A percentile compares a stretch with the other conserved stretches of the same genome.
Evolutionary conservation across 1,139 yeast genomes (phyloP).

Genomic region (Yamadazyma sp.): DNA sequence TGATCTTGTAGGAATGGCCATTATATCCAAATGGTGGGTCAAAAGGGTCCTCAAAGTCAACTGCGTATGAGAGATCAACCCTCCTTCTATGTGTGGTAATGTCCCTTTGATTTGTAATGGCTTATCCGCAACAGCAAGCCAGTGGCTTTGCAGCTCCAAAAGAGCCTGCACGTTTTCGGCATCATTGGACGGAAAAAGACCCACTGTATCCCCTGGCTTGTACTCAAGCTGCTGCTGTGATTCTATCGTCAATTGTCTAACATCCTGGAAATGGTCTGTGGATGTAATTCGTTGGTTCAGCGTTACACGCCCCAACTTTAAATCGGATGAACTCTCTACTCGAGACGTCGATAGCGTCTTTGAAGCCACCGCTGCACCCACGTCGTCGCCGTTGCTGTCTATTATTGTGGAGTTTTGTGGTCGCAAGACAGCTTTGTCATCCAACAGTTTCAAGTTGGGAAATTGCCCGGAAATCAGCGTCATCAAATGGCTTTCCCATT

Average conservation of each 20-base stretch:
- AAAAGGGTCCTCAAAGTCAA: slow-evolving; percentile 70
- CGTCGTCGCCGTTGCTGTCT: slow-evolving; percentile 22
- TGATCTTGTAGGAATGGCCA: slow-evolving; percentile 79
- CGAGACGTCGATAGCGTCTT: slow-evolving; percentile 9
- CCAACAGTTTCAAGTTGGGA: slow-evolving; percentile 36
- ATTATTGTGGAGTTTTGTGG: slow-evolving; percentile 38
- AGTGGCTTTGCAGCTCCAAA: slow-evolving; percentile 64
- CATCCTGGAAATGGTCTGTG: slow-evolving; percentile 84
- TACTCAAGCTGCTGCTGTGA: slow-evolving; percentile 36
- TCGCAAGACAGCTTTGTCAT: slow-evolving; percentile 43
- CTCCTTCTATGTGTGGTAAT: slow-evolving; percentile 51
- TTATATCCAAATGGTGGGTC: slow-evolving; percentile 77
- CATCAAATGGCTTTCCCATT: slow-evolving; percentile 65
- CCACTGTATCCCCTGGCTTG: slow-evolving; percentile 78
- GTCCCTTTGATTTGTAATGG: slow-evolving; percentile 37
- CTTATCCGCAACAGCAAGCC: slow-evolving; percentile 69
- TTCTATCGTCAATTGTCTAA: slow-evolving; percentile 58
- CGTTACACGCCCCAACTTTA: slow-evolving; percentile 39
- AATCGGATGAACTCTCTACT: slow-evolving; percentile 2
- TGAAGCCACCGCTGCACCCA: slow-evolving; percentile 7
- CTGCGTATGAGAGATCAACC: slow-evolving; percentile 43
- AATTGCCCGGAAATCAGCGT: slow-evolving; percentile 33
- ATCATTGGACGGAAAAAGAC: slow-evolving; percentile 74
- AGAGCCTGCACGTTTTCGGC: slow-evolving; percentile 62
- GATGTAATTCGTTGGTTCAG: slow-evolving; percentile 63